Conservation (phyloP, 805 yeast species). For the Myxozyma melibiosi region DNA sequence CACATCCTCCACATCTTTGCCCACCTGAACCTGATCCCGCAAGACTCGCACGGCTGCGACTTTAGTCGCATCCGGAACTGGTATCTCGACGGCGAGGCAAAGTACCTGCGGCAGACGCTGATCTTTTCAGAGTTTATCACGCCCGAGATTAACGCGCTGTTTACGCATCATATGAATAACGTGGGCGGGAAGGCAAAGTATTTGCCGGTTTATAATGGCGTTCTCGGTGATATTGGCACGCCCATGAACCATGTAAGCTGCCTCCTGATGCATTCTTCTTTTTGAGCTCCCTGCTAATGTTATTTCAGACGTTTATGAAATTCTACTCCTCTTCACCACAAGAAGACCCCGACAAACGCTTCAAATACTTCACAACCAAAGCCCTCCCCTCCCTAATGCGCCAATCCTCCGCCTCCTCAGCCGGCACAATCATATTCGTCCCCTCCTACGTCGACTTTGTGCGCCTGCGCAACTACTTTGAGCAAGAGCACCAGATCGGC, state of each 20-base stretch:
- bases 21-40: conserved; percentile 75
- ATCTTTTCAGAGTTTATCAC: conserved; percentile 74
- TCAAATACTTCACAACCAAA: conserved; percentile 74
- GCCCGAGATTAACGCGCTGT: conserved; percentile 74
- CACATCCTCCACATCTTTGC: conserved; percentile 70
- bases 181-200: conserved; percentile 44
- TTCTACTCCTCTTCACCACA: conserved; percentile 56
- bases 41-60: conserved; percentile 78
- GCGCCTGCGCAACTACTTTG: conserved; percentile 71
- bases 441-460: conserved; percentile 87
- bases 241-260: conserved; percentile 48
- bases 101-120: conserved; percentile 72
- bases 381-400: conserved; percentile 70
- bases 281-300: conserved; percentile 43
- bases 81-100: conserved; percentile 82
- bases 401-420: conserved; percentile 52
- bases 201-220: conserved; percentile 53
- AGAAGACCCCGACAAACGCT: conserved; percentile 79
- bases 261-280: not conserved
- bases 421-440: conserved; percentile 78
- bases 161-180: conserved; percentile 44
- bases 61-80: conserved; percentile 90
- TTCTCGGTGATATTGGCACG: conserved; percentile 66
- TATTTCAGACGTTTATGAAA: conserved; percentile 61
- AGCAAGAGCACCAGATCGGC: conserved; percentile 37